Evolutionary conservation across 768 basidiomycete species (phyloP), one percentile per base, ranked within the genome.

Genomic region (Rubroboletus satanas): DNA sequence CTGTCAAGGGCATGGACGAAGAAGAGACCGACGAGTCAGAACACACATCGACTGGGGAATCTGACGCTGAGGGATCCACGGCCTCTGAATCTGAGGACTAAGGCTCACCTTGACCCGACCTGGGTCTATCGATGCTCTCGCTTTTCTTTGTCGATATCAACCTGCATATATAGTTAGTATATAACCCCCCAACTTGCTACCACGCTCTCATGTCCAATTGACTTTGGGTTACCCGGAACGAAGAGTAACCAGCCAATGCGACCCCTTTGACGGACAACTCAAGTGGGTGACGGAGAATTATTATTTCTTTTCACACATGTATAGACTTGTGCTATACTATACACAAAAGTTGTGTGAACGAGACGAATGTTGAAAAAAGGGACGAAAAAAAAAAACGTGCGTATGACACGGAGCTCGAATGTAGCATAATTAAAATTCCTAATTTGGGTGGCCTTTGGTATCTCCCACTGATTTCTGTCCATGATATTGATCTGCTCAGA

Each of bases 1-100:
- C 60, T 42, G 61, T 70, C 50, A 72, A 61, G 43, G n/a, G 7
- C n/a, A 33, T 29, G n/a, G 55, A 47, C 10, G 60, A 45, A 15
- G 59, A 56, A 7, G 60, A 59, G 8, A 26, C 8, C 0, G 52
- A 54, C 32, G 61, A 59, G 9, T n/a, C 0, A 21, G 35, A 49
- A 33, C 1, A 4, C 17, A 9, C 17, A 4, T 26, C 4, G 15
- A 45, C 31, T 11, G 46, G 11, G 15, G 59, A 52, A 2, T 32
- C 57, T 7, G 60, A 59, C 10, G 49, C 35, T 6, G 51, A 62
- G 11, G 56, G 36, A 45, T 18, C 46, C 0, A 7, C 33, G 14
- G 38, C 5, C 10, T 39, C 38, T n/a, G 56, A 61, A 4, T 26
- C 39, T 18, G 57, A 59, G 4, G 41, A 48, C 0, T 53, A 33